Conservation (phyloP, 1,139 yeast genomes). For the Taphrina pruni region DNA sequence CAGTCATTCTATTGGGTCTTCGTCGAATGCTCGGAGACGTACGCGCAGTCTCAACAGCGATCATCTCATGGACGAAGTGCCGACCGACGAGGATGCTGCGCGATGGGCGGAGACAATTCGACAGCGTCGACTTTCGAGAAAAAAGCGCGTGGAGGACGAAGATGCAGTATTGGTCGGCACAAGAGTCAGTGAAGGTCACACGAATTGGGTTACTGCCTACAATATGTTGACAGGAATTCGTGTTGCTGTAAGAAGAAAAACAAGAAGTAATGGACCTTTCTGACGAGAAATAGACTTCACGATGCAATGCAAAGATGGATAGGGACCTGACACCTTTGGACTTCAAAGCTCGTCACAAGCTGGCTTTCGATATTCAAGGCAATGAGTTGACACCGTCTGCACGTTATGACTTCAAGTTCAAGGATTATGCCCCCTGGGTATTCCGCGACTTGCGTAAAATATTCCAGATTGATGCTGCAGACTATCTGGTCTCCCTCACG, state of each 20-base stretch:
- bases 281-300: slow-evolving; percentile 63
- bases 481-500: slow-evolving; percentile 87
- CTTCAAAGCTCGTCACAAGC: slow-evolving; percentile 72
- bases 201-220: slow-evolving; percentile 90
- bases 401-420: slow-evolving; percentile 92
- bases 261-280: not conserved
- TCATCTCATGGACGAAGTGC: slow-evolving; percentile 34
- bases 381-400: slow-evolving; percentile 90
- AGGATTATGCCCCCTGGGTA: slow-evolving; percentile 94
- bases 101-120: slow-evolving; percentile 43
- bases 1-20: slow-evolving; percentile 24
- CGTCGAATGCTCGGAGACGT: slow-evolving; percentile 27
- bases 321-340: slow-evolving; percentile 72
- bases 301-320: slow-evolving; percentile 83
- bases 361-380: slow-evolving; percentile 86
- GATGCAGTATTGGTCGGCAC: slow-evolving; percentile 70
- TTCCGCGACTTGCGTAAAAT: slow-evolving; percentile 79
- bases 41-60: slow-evolving; percentile 31
- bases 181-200: slow-evolving; percentile 89
- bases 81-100: slow-evolving; percentile 42
- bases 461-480: slow-evolving; percentile 94
- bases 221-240: slow-evolving; percentile 97
- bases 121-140: slow-evolving; percentile 54
- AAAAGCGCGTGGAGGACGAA: slow-evolving; percentile 61
- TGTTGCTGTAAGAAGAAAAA: slow-evolving; percentile 56